Evolutionary conservation across 768 basidiomycete genomes (phyloP), one percentile per base, ranked within the genome.

Genomic region (Tylopilus sp.): DNA sequence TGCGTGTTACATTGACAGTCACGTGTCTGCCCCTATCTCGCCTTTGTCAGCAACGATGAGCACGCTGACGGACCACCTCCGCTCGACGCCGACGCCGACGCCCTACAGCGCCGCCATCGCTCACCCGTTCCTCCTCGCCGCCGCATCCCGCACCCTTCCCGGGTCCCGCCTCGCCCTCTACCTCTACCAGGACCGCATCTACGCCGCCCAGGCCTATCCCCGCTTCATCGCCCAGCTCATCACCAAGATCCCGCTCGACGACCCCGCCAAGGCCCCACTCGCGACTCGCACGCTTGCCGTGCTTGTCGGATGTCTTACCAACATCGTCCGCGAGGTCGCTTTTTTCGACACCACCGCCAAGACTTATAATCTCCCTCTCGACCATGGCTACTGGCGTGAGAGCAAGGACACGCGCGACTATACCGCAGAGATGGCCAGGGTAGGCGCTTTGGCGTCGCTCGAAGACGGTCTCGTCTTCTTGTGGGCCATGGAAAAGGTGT

Each of bases 401-500:
- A 71, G 81, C 48, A 82, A 82, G 58, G 79, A 74, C 10, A 90
- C 88, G 10, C 74, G 79, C 57, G 80, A 84, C 52, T 89, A 89
- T 58, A 83, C 85, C 2, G 86, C 87, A 11, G 85, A 87, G 66
- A 84, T 90, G 82, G 75, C 76, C 3, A 75, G 82, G 7, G 70
- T 83, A 3, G 74, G 76, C 4, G 68, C 72, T 6, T 60, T 68
- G 16, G 78, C 75, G 4, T 72, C 70, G 0, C 57, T 87, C 19
- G 77, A 80, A 45, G 87, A 90, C 37, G 85, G 84, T 0, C 68
- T 91, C 21, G 72, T 89, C 1, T 84, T 90, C 55, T 69, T 91
- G 14, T 89, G 87, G 87, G 84, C 84, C 1, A 89, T 89, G 87
- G 88, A 89, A 65, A 77, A 80, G 72, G 87, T 87, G 38, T 21